A percentile compares a stretch with the other conserved stretches of the same genome.
These are phyloP conservation scores for Fonsecaea pedrosoi DNA, from an alignment of 2,329 filamentous ascomycete genomes.

Conservation along the genomic window DNA sequence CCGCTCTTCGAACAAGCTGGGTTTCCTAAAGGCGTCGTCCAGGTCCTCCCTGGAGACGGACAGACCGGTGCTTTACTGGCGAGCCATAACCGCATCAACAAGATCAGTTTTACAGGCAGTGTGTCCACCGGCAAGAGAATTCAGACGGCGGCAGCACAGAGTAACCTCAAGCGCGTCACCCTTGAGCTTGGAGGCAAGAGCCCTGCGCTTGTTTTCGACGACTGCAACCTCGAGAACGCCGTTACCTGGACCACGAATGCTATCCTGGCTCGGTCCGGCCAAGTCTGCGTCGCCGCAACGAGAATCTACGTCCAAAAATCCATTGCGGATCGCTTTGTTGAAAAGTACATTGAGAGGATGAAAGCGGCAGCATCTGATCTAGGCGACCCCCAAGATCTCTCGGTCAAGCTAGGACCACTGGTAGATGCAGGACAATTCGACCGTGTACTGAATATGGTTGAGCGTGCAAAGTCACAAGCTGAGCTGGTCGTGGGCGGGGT, in stretches of 20 bases:
- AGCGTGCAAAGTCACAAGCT: conserved; percentile 50
- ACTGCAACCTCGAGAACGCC: conserved; percentile 45
- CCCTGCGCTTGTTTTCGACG: conserved; percentile 46
- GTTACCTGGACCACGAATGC: conserved; percentile 42
- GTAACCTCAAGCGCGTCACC: conserved; percentile 64
- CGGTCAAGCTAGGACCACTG: conserved; percentile 53
- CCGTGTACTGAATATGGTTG: conserved; percentile 50
- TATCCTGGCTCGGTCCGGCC: conserved; percentile 44
- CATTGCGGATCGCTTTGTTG: conserved; percentile 65
- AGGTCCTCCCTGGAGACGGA: conserved; percentile 65
- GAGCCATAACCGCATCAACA: conserved; percentile 63
- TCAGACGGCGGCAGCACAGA: conserved; percentile 60
- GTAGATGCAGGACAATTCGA: conserved; percentile 53
- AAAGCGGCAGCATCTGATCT: conserved; percentile 50
- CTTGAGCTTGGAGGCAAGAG: conserved; percentile 60
- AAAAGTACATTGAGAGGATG: conserved; percentile 45
- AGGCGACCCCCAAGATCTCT: conserved; percentile 70
- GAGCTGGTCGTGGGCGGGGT: conserved; percentile 47
- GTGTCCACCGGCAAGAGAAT: conserved; percentile 66
- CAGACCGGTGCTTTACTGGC: conserved; percentile 65
- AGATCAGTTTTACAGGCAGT: conserved; percentile 69
- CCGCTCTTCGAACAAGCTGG: conserved; percentile 61
- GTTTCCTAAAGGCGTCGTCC: conserved; percentile 67
- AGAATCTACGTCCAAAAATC: conserved; percentile 68
- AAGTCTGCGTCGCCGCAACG: conserved; percentile 50